These are phyloP conservation scores for Baorangia bicolor DNA, from an alignment of 768 basidiomycete genomes.

Conservation along the genomic window DNA sequence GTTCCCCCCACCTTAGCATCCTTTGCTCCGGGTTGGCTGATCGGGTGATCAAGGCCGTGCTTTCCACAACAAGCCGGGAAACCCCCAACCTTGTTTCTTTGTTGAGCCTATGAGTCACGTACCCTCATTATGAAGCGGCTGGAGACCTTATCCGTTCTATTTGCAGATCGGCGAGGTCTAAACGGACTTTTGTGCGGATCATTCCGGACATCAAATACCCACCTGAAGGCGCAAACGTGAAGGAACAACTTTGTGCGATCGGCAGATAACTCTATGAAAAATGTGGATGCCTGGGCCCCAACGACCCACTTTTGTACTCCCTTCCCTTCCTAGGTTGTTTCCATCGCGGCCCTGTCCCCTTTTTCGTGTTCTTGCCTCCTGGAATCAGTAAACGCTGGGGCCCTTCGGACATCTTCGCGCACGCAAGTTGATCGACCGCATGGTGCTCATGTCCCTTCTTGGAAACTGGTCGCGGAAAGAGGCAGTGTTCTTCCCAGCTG, in stretches of 20 bases:
- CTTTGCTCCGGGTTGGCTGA: slow-evolving; percentile 6
- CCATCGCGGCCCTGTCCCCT: neutral
- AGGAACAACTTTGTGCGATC: slow-evolving; percentile 12
- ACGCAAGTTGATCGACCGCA: slow-evolving; percentile 1
- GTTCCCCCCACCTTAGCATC: slow-evolving; percentile 1
- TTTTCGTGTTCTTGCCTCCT: neutral
- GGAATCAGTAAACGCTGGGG: neutral
- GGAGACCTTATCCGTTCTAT: slow-evolving; percentile 25
- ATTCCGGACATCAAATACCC: slow-evolving; percentile 23
- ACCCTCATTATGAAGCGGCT: slow-evolving; percentile 19
- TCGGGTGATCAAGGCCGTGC: slow-evolving; percentile 10
- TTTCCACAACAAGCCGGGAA: slow-evolving; percentile 8
- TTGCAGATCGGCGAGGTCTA: slow-evolving; percentile 18
- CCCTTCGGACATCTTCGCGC: slow-evolving; percentile 1
- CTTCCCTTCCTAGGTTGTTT: neutral
- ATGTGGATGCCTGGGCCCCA: neutral
- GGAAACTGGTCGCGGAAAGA: neutral
- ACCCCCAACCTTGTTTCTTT: slow-evolving; percentile 21
- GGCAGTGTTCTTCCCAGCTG: slow-evolving; percentile 9
- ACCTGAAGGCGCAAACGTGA: slow-evolving; percentile 16
- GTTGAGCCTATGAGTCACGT: slow-evolving; percentile 16
- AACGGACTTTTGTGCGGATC: slow-evolving; percentile 26
- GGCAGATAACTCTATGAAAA: slow-evolving; percentile 4
- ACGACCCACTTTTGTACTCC: slow-evolving; percentile 4
- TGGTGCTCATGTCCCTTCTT: neutral